Conservation (phyloP, 768 basidiomycete genomes). For the Leccinum boreale region DNA sequence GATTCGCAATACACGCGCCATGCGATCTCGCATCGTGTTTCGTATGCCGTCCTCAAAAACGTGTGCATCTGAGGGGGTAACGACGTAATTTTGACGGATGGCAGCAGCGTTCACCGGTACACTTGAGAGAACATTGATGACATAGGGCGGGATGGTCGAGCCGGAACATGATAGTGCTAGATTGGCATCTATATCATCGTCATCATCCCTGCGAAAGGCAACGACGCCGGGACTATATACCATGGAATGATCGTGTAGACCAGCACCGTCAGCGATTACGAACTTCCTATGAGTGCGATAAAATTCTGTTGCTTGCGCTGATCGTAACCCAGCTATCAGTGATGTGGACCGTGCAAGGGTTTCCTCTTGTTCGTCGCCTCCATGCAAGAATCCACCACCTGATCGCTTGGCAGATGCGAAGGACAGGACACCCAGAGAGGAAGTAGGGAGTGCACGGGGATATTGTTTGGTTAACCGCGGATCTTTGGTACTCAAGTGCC, state of each 20-base stretch:
- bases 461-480: slow-evolving; percentile 8
- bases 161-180: slow-evolving; percentile 5
- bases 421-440: slow-evolving; percentile 39
- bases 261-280: slow-evolving; percentile 35
- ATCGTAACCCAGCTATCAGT: slow-evolving; percentile 37
- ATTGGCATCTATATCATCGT: slow-evolving; percentile 18
- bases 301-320: slow-evolving; percentile 35
- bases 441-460: slow-evolving; percentile 20
- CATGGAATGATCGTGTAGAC: slow-evolving; percentile 46
- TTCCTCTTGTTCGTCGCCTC: slow-evolving; percentile 47
- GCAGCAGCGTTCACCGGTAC: slow-evolving; percentile 44
- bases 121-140: slow-evolving; percentile 38
- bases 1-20: slow-evolving; percentile 43
- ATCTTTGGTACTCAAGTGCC: slow-evolving; percentile 19
- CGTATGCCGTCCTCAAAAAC: slow-evolving; percentile 40
- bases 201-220: slow-evolving; percentile 40
- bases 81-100: slow-evolving; percentile 37
- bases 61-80: slow-evolving; percentile 31
- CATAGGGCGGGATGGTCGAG: slow-evolving; percentile 37
- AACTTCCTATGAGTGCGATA: slow-evolving; percentile 39
- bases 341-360: slow-evolving; percentile 39
- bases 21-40: slow-evolving; percentile 44
- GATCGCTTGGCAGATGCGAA: slow-evolving; percentile 43
- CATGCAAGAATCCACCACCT: slow-evolving; percentile 43
- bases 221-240: slow-evolving; percentile 44